A percentile compares a stretch with the other conserved stretches of the same genome.
These are phyloP conservation scores for Panicum miliaceum DNA, from an alignment of 176 grass and related monocot species.

Conservation along the genomic window DNA sequence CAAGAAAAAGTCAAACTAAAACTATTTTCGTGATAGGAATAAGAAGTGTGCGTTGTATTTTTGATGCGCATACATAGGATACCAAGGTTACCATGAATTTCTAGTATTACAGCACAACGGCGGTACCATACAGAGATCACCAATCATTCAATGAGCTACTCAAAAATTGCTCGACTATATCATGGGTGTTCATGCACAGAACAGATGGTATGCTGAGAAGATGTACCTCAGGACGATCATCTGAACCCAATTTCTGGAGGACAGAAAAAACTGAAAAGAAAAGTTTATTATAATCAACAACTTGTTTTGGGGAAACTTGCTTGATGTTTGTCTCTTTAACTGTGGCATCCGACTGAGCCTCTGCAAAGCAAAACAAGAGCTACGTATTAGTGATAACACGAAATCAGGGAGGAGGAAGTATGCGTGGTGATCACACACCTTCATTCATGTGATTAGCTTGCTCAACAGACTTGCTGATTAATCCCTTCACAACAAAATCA, in stretches of 20 bases:
- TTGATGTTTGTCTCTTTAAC: slow-evolving; percentile 26
- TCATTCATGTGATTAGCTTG: slow-evolving; percentile 51
- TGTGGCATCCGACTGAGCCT: slow-evolving; percentile 27
- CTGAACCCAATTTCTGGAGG: slow-evolving; percentile 81
- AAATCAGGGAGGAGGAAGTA: slow-evolving; percentile 38
- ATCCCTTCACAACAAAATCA: slow-evolving; percentile 95
- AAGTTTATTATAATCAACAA: slow-evolving; percentile 84
- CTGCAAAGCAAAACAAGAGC: slow-evolving; percentile 48
- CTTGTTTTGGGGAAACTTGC: slow-evolving; percentile 43
- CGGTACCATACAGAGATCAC: slow-evolving; percentile 22
- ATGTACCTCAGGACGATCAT: slow-evolving; percentile 94
- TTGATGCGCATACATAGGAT: not conserved
- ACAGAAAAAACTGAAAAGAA: slow-evolving; percentile 93
- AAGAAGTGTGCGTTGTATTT: not conserved
- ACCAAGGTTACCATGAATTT: not conserved
- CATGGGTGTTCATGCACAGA: slow-evolving; percentile 31
- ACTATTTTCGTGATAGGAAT: slow-evolving; percentile 13
- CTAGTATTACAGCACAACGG: not conserved
- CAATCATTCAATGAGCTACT: slow-evolving; percentile 10
- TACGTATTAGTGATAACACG: slow-evolving; percentile 35
- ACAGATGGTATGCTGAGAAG: slow-evolving; percentile 32
- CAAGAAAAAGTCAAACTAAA: not conserved
- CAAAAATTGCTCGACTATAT: slow-evolving; percentile 29
- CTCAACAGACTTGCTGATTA: slow-evolving; percentile 60
- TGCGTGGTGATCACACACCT: slow-evolving; percentile 41